phyloP scores from a whole-genome alignment of 2,329 filamentous ascomycete genomes.

The Stenocarpella maydis region DNA sequence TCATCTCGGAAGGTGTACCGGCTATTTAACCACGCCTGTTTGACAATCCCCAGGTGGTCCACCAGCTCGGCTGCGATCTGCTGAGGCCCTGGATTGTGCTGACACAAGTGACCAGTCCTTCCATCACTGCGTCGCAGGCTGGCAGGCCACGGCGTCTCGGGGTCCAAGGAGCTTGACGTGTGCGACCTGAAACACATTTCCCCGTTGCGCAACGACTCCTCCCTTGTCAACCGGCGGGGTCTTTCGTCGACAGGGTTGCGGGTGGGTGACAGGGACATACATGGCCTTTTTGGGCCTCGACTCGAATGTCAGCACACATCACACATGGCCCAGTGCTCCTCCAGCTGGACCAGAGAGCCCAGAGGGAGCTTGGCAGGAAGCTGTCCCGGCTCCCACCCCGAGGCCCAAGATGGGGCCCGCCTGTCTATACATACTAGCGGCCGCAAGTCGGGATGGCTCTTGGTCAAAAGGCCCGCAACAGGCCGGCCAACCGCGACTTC shows the following conservation, averaged over 20 bases:
- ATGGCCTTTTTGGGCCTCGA: neutral
- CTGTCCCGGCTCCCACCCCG: constrained; percentile 20
- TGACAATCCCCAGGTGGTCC: neutral
- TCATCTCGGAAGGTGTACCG: neutral
- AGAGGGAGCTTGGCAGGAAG: constrained; percentile 5
- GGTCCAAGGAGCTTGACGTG: constrained; percentile 13
- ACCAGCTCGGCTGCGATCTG: neutral
- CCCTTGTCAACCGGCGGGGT: constrained; percentile 21
- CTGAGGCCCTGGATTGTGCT: constrained; percentile 20
- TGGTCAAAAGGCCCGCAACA: neutral
- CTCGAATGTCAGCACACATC: neutral
- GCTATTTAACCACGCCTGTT: constrained; percentile 7
- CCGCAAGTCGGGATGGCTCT: constrained; percentile 6
- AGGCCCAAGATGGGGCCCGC: constrained; percentile 9
- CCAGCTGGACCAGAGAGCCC: neutral
- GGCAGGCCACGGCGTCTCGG: too few species aligned
- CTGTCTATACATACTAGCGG: constrained; percentile 5
- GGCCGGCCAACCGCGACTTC: constrained; percentile 14
- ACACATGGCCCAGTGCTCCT: neutral
- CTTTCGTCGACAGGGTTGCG: neutral
- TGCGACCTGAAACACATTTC: constrained; percentile 33
- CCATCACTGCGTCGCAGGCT: too few species aligned
- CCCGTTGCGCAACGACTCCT: constrained; percentile 9
- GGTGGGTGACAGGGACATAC: neutral
- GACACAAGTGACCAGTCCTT: neutral